Conservation (phyloP, 306 rosid genomes). For the Crotalaria pallida region DNA sequence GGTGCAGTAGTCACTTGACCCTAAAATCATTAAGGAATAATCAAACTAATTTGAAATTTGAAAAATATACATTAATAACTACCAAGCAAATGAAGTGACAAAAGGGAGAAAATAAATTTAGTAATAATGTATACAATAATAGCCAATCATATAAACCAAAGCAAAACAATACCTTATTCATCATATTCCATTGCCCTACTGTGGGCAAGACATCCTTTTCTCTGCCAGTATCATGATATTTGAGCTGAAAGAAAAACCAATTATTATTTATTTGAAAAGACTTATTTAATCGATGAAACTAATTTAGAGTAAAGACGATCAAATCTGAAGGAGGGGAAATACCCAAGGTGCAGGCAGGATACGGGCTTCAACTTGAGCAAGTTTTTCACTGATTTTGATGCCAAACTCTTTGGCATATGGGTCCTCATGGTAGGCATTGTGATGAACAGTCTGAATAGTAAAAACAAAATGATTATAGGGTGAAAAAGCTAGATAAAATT, state of each 20-base stretch:
- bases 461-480: neutral
- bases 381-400: slow-evolving; percentile 77
- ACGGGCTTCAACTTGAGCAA: slow-evolving; percentile 98
- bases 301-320: neutral
- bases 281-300: neutral
- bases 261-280: neutral
- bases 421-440: slow-evolving; percentile 77
- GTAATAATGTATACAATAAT: too few relatives aligned
- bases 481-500: neutral
- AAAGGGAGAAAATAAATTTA: too few relatives aligned
- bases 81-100: neutral
- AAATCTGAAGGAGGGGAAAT: neutral
- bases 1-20: too few relatives aligned
- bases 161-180: slow-evolving; percentile 64
- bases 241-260: slow-evolving; percentile 54
- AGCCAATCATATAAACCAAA: neutral
- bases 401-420: slow-evolving; percentile 93
- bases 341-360: slow-evolving; percentile 98
- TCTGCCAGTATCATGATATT: slow-evolving; percentile 93
- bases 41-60: too few relatives aligned
- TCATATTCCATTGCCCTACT: slow-evolving; percentile 99
- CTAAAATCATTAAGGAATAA: too few relatives aligned
- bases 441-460: slow-evolving; percentile 65
- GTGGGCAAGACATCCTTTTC: slow-evolving; percentile 91
- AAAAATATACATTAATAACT: too few relatives aligned